Evolutionary conservation across 305 asterid species (phyloP).

Genomic region (Fraxinus latifolia): DNA sequence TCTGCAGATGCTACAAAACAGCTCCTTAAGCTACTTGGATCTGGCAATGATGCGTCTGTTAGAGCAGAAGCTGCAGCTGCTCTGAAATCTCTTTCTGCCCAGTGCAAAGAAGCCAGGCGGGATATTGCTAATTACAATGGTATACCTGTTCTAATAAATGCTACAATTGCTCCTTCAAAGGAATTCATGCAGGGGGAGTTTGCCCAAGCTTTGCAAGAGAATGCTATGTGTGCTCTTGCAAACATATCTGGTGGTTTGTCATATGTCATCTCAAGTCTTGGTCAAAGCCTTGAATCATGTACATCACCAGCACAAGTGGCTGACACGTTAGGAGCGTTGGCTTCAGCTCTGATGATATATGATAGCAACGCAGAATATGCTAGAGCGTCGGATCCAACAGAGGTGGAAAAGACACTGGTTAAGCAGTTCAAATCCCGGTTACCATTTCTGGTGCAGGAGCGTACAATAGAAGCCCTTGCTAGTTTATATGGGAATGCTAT

Average conservation of each 20-base stretch:
- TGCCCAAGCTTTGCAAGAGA: conserved; percentile 99
- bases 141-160: conserved; percentile 90
- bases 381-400: conserved; percentile 81
- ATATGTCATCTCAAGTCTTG: conserved; percentile 92
- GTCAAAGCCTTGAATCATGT: conserved; percentile 97
- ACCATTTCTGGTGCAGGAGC: conserved; percentile 88
- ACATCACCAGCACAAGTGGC: conserved; percentile 92
- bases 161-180: conserved; percentile 98
- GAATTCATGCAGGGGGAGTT: conserved; percentile 99
- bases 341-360: conserved; percentile 98
- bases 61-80: conserved; percentile 99
- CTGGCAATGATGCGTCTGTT: conserved; percentile 87
- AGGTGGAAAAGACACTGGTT: conserved; percentile 84
- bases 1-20: conserved; percentile 80
- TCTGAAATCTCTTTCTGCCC: conserved; percentile 95
- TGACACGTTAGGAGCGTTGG: conserved; percentile 95
- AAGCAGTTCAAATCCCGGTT: conserved; percentile 70
- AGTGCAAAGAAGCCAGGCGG: conserved; percentile 82
- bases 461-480: conserved; percentile 98
- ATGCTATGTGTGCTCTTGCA: conserved; percentile 99
- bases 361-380: conserved; percentile 77
- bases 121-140: conserved; percentile 89
- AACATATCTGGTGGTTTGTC: conserved; percentile 98
- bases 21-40: conserved; percentile 83
- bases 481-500: conserved; percentile 86